Percentiles rank a stretch among this genome's conserved stretches.
Evolutionary conservation across 176 grass and related monocot species (phyloP).

Genomic region (Cymbopogon citratus): DNA sequence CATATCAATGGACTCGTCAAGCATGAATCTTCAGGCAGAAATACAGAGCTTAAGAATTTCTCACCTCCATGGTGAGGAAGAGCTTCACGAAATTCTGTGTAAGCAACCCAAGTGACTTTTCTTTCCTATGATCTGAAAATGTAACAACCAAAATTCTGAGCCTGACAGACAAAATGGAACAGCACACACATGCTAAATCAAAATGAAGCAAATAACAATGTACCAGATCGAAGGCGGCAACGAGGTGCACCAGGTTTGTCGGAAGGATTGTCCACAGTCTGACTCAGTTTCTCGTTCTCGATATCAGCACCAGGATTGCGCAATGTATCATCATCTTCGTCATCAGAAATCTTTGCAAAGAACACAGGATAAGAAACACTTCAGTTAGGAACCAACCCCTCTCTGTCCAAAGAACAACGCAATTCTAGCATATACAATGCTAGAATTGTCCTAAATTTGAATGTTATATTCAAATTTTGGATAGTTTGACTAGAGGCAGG

Average conservation of each 20-base stretch:
- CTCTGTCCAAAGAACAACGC: neutral
- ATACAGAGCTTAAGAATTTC: neutral
- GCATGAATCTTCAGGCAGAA: neutral
- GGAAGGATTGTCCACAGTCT: constrained; percentile 28
- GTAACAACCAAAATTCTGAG: neutral
- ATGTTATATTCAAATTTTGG: neutral
- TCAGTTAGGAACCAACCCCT: neutral
- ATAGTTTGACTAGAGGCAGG: neutral
- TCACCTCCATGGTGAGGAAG: constrained; percentile 73
- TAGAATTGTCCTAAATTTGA: neutral
- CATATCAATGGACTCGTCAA: neutral
- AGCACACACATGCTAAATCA: neutral
- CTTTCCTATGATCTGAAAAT: constrained; percentile 63
- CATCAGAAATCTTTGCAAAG: constrained; percentile 46
- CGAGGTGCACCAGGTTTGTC: constrained; percentile 23
- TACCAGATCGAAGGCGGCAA: constrained; percentile 58
- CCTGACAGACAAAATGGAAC: neutral
- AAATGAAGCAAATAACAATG: neutral
- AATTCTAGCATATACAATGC: neutral
- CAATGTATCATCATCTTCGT: constrained; percentile 54
- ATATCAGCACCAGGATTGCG: constrained; percentile 32
- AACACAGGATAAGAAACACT: neutral
- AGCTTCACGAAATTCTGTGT: constrained; percentile 93
- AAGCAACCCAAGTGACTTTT: constrained; percentile 82
- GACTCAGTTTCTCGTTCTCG: constrained; percentile 43